Conservation (phyloP, 805 yeast genomes). For the Kazachstania bromeliacearum region DNA sequence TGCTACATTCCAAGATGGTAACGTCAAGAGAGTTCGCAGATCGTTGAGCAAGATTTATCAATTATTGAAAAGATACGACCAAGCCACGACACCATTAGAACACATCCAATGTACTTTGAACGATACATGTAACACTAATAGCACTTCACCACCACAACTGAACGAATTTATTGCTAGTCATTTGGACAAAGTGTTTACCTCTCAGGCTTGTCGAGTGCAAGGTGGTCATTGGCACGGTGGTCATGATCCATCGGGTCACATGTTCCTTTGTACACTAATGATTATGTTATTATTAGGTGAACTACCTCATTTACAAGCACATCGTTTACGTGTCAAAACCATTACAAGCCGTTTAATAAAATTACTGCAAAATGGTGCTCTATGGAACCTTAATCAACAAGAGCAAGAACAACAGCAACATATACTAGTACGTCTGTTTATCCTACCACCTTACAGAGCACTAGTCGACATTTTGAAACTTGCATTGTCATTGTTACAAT, state of each 20-base stretch:
- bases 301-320: constrained; percentile 9
- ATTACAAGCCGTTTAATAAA: background rate
- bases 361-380: no score
- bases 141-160: background rate
- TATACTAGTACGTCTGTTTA: background rate
- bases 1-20: constrained; percentile 9
- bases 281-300: constrained; percentile 54
- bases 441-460: background rate
- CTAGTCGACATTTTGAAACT: background rate
- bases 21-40: constrained; percentile 8
- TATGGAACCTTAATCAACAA: no score
- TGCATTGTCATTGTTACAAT: constrained; percentile 3
- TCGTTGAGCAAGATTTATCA: constrained; percentile 11
- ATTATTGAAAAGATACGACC: background rate
- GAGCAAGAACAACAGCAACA: background rate
- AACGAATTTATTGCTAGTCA: background rate
- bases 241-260: constrained; percentile 94
- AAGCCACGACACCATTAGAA: constrained; percentile 2
- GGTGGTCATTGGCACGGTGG: constrained; percentile 78
- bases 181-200: constrained; percentile 6
- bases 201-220: constrained; percentile 40
- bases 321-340: background rate
- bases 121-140: background rate
- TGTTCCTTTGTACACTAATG: constrained; percentile 49
- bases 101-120: constrained; percentile 8